These are phyloP conservation scores for Coniosporium tulheliwenetii DNA, from an alignment of 2,329 filamentous ascomycete species.

Conservation along the genomic window DNA sequence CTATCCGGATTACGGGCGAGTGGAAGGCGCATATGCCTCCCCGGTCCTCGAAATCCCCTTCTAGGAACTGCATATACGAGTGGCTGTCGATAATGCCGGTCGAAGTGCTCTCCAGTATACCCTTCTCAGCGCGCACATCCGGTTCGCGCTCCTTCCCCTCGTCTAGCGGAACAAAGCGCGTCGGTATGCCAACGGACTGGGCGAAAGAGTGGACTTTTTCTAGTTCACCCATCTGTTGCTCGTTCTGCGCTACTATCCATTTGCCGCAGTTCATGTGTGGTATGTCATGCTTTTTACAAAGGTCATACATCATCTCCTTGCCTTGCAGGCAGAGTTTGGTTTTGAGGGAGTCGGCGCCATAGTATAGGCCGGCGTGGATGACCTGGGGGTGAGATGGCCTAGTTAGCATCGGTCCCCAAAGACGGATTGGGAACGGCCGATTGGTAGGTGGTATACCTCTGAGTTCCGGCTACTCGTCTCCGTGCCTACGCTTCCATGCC, in stretches of 20 bases:
- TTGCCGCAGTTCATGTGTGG: slow-evolving; percentile 66
- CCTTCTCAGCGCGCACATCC: slow-evolving; percentile 53
- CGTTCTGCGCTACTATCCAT: slow-evolving; percentile 85
- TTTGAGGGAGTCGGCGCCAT: slow-evolving; percentile 62
- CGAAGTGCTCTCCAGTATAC: slow-evolving; percentile 66
- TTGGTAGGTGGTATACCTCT: slow-evolving; percentile 36
- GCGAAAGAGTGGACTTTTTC: slow-evolving; percentile 40
- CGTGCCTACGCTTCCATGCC: slow-evolving; percentile 58
- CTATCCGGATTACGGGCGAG: slow-evolving; percentile 47
- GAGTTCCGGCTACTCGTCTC: slow-evolving; percentile 86
- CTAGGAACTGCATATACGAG: slow-evolving; percentile 64
- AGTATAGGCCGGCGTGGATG: slow-evolving; percentile 91
- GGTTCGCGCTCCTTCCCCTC: slow-evolving; percentile 57
- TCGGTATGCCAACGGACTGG: slow-evolving; percentile 46
- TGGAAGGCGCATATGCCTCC: slow-evolving; percentile 62
- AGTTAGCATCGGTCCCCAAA: neutral
- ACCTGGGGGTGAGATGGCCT: slow-evolving; percentile 34
- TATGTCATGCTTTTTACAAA: slow-evolving; percentile 54
- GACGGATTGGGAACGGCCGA: neutral
- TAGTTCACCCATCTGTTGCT: slow-evolving; percentile 48
- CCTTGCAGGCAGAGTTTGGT: slow-evolving; percentile 69
- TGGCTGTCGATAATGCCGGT: slow-evolving; percentile 91
- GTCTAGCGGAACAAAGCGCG: slow-evolving; percentile 47
- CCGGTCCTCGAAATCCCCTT: slow-evolving; percentile 58
- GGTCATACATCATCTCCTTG: slow-evolving; percentile 58